Evolutionary conservation across 495 filamentous ascomycete genomes (phyloP).

Genomic region (Coniosporium apollinis): DNA sequence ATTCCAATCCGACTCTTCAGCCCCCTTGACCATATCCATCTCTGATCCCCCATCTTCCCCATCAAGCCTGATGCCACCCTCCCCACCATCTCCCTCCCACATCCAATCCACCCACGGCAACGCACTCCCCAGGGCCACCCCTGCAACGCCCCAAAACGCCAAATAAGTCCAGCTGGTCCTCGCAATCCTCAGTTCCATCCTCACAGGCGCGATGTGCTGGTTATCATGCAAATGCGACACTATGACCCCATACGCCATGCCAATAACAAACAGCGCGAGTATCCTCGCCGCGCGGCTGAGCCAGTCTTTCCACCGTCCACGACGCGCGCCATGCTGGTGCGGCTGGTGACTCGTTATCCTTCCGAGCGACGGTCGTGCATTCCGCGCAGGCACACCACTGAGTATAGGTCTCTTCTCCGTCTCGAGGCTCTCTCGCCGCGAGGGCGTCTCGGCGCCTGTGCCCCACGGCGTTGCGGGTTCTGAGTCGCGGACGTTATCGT

Average conservation of each 20-base stretch:
- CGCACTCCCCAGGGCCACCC: slow-evolving; percentile 56
- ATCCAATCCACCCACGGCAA: slow-evolving; percentile 72
- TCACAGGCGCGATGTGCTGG: slow-evolving; percentile 43
- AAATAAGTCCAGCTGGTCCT: slow-evolving; percentile 50
- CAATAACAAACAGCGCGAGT: slow-evolving; percentile 59
- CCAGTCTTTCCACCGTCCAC: slow-evolving; percentile 27
- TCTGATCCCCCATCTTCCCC: neutral
- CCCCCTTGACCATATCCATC: slow-evolving; percentile 4
- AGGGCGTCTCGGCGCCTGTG: slow-evolving; percentile 50
- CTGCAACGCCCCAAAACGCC: slow-evolving; percentile 63
- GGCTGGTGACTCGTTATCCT: neutral
- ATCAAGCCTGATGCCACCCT: neutral
- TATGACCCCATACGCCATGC: slow-evolving; percentile 68
- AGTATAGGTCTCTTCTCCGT: slow-evolving; percentile 4
- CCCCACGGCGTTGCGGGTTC: slow-evolving; percentile 49
- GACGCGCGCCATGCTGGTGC: slow-evolving; percentile 6
- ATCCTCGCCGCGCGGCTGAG: slow-evolving; percentile 35
- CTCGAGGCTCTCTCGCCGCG: slow-evolving; percentile 16
- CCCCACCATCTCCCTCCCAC: slow-evolving; percentile 26
- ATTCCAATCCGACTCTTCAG: slow-evolving; percentile 42
- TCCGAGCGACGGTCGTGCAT: neutral
- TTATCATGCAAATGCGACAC: slow-evolving; percentile 69
- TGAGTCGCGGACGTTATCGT: slow-evolving; percentile 25
- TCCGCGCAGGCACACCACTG: neutral
- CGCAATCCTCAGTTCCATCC: slow-evolving; percentile 41